Evolutionary conservation across 2,329 filamentous ascomycete species (phyloP).

Genomic region (Juglanconis juglandina): DNA sequence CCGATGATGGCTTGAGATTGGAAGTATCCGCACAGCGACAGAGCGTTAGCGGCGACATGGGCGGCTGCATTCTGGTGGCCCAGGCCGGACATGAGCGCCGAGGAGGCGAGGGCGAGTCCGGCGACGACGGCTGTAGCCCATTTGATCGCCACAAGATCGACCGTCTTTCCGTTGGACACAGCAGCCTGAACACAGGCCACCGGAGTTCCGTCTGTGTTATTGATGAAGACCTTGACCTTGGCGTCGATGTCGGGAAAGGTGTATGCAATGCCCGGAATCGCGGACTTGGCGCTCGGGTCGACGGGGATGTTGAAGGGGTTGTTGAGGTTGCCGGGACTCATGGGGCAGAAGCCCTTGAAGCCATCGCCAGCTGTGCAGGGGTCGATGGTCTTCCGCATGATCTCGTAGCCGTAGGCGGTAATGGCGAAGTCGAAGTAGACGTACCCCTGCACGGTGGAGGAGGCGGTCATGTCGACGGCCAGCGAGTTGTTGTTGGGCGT

Average conservation of each 20-base stretch:
- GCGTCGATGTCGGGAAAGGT: constrained; percentile 81
- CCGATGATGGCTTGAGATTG: constrained; percentile 82
- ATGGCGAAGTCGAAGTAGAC: constrained; percentile 68
- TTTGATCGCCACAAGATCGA: constrained; percentile 74
- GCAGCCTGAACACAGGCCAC: constrained; percentile 78
- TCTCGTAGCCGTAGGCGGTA: constrained; percentile 69
- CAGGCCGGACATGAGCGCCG: constrained; percentile 75
- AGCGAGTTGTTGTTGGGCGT: constrained; percentile 63
- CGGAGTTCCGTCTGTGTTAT: constrained; percentile 51
- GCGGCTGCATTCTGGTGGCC: constrained; percentile 85
- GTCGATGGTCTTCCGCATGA: constrained; percentile 60
- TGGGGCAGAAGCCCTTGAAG: constrained; percentile 72
- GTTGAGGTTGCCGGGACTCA: constrained; percentile 63
- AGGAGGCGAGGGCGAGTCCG: constrained; percentile 70
- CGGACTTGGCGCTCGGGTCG: constrained; percentile 48
- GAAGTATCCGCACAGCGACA: constrained; percentile 83
- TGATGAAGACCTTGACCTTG: constrained; percentile 71
- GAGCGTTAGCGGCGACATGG: constrained; percentile 78
- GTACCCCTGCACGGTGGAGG: constrained; percentile 70
- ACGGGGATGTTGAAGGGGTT: constrained; percentile 59
- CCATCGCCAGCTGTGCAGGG: constrained; percentile 57
- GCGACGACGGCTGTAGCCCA: constrained; percentile 79
- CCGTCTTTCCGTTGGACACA: constrained; percentile 79
- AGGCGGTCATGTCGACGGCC: constrained; percentile 66
- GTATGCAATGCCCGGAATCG: constrained; percentile 76